These are phyloP conservation scores for Pseudoturritis turrita DNA, from an alignment of 345 rosid species.

Conservation along the genomic window DNA sequence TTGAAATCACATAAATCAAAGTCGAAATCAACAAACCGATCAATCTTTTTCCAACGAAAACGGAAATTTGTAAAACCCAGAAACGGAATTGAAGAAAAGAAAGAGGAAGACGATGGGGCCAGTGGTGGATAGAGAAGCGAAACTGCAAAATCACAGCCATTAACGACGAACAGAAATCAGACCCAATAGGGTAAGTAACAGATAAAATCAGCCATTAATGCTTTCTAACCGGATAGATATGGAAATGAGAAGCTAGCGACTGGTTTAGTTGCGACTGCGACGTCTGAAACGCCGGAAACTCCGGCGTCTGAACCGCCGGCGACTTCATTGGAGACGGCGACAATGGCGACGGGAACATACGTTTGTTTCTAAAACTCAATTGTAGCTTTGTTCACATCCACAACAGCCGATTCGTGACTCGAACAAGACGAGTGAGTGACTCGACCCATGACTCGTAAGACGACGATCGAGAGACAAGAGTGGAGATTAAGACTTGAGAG, in stretches of 20 bases:
- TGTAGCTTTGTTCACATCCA: too few species aligned
- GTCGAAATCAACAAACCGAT: too few species aligned
- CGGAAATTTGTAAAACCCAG: too few species aligned
- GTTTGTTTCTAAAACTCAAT: constrained; percentile 12
- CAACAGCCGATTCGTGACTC: constrained; percentile 61
- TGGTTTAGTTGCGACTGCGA: constrained; percentile 54
- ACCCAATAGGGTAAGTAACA: neutral
- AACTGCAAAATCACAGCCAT: constrained; percentile 31
- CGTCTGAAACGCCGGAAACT: too few species aligned
- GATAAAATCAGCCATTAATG: neutral
- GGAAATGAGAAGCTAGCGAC: constrained; percentile 66
- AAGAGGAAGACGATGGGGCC: too few species aligned
- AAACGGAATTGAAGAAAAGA: too few species aligned
- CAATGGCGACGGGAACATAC: neutral
- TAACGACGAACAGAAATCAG: neutral
- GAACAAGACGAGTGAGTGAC: constrained; percentile 50
- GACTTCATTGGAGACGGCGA: neutral
- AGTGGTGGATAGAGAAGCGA: too few species aligned
- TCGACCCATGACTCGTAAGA: constrained; percentile 45
- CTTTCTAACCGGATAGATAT: constrained; percentile 43
- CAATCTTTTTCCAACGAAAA: too few species aligned
- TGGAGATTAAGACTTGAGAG: constrained; percentile 38
- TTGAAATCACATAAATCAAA: too few species aligned
- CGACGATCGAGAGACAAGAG: constrained; percentile 53
- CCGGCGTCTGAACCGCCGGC: too few species aligned